Evolutionary conservation across 1,284 basidiomycete genomes (phyloP), one percentile per base, ranked within the genome.

Genomic region (Rhodotorula glutinis): DNA sequence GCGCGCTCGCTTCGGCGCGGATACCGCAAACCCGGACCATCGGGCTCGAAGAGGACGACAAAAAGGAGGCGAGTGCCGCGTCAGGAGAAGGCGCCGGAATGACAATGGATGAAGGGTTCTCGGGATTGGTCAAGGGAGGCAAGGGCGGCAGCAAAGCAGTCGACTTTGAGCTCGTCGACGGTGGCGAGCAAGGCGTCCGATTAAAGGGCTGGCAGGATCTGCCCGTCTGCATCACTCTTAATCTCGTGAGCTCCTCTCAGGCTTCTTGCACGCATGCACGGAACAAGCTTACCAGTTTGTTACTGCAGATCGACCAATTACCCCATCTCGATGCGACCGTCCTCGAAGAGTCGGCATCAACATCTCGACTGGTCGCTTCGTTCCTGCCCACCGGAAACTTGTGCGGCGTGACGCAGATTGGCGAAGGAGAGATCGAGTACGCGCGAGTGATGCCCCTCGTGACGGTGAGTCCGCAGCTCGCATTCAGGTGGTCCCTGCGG

Each of bases 61-160:
- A 19, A 17, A 29, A 55, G 41, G 51, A 23, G 4, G 33, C 33
- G 5, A 57, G 44, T 19, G 43, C 47, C 38, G 63, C 62, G 33
- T 27, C 38, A 10, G 63, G 60, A 10, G 59, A 57, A 25, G 40
- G 55, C 16, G 63, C 29, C 0, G 38, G 49, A 3, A 56, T 61
- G 40, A 64, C 60, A 4, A 53, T 65, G 19, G 69, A 71, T 16
- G 61, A 57, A 10, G 72, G 72, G 2, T 67, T 73, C 51, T 57
- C 57, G 27, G 69, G 72, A 4, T 29, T 73, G 16, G 72, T 73
- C 46, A 73, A 73, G 57, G 72, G 72, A n/a, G 72, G 72, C 9
- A 73, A 71, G 60, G 69, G 52, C 2, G 72, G 71, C 0, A 51
- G 43, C 27, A 66, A 68, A n/a, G 71, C 67, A 19, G 69, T 71